Evolutionary conservation across 176 grass and related monocot species (phyloP), one percentile per base, ranked within the genome.

Genomic region (Oryza meridionalis): DNA sequence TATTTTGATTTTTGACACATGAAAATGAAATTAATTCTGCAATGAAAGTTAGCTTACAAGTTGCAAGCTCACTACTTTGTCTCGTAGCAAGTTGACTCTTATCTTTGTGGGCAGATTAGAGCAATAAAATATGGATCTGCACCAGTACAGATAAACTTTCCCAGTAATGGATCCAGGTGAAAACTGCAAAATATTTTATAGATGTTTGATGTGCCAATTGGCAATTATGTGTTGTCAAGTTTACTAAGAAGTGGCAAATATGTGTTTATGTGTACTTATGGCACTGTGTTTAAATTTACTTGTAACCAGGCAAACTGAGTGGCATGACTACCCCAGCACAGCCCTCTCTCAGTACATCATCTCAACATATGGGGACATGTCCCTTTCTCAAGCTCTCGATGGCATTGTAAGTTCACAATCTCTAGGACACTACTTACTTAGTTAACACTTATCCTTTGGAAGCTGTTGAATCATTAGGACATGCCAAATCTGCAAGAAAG

Each of bases 61-160:
- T 86, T 65, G 2, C 42, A 7, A 15, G 9, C 58, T 59, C 44
- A 78, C 15, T 72, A 11, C 9, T 80, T 16, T 38, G 1, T 73
- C 45, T 80, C 2, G 40, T 73, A 53, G 9, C 47, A 65, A 51
- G 10, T 37, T 79, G 45, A 79, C 9, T 55, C 14, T 79, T 73
- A 49, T 47, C 32, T 73, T 58, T 74, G n/a, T 86, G 21, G 49
- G 77, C 80, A 92, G 90, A 67, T 89, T 42, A 92, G 89, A 49
- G 86, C 90, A 84, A 82, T 85, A 43, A 93, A 90, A 31, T 90
- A 90, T 88, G 91, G 84, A 75, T 90, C 77, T 74, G 66, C 69
- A 10, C 62, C 81, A 51, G 59, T 88, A 82, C 71, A 65, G 58
- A 68, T 90, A 82, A 82, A 84, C 72, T 78, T 69, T 35, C 21